Evolutionary conservation across 202 grass and related monocot genomes (phyloP), one percentile per base, ranked within the genome.

Genomic region (Panicum virgatum): DNA sequence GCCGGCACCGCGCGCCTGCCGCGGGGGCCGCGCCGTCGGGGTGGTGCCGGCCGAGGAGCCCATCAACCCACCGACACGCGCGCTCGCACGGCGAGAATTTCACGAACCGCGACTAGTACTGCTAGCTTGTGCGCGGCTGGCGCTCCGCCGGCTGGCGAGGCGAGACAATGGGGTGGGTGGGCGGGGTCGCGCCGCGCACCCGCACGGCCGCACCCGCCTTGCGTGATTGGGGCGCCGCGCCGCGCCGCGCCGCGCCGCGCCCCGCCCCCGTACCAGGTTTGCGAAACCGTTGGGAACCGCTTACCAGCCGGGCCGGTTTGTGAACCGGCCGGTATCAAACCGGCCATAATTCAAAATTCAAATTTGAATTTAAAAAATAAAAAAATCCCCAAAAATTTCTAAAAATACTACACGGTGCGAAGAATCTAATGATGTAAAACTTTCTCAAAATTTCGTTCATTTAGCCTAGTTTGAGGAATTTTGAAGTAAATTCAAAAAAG

Each of bases 31-130:
- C 12, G 71, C 62, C 65, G 60, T 81, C 19, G 72, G 74, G 29
- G 82, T 76, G 52, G 76, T 81, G 36, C 60, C 62, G 39, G 77
- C 63, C 54, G 85, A 62, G 54, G 80, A 27, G 36, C 74, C 82
- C 87, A 89, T 89, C 47, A 7, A 5, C 14, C 5, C 54, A 40
- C 52, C 39, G 66, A 44, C 4, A 38, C 63, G 3, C 14, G 22
- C 57, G 0, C 42, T 12, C 10, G 20, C 38, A 29, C 44, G 45
- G 45, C 45, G 46, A 52, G 46, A 52, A 52, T 52, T 52, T 5
- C 69, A 52, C 45, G 0, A n/a, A n/a, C n/a, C n/a, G n/a, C n/a
- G n/a, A n/a, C n/a, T n/a, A 20, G 25, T 50, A 47, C 1, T 26
- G 37, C 15, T 50, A 30, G 42, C 47, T 40, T 64, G 48, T 43